Conservation (phyloP, 345 rosid genomes). For the Hibiscus trionum region DNA sequence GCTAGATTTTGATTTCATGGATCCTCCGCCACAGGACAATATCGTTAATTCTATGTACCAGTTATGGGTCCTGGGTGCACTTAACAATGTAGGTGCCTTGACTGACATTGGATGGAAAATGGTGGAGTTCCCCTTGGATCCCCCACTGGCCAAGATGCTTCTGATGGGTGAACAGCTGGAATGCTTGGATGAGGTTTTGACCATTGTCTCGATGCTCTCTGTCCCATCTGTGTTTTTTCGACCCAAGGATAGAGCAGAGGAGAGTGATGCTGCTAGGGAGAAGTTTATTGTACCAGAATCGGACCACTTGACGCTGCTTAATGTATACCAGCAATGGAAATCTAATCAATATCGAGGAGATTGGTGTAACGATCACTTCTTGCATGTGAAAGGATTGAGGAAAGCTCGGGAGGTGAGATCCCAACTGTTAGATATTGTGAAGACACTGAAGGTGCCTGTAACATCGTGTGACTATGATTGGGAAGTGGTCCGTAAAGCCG, state of each 20-base stretch:
- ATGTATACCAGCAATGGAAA: slow-evolving; percentile 93
- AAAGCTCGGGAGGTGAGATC: slow-evolving; percentile 96
- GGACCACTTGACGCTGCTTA: slow-evolving; percentile 76
- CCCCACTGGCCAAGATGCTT: slow-evolving; percentile 97
- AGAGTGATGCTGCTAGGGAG: slow-evolving; percentile 90
- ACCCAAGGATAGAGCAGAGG: slow-evolving; percentile 92
- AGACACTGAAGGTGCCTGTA: slow-evolving; percentile 68
- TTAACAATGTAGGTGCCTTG: slow-evolving; percentile 76
- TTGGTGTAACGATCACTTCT: slow-evolving; percentile 84
- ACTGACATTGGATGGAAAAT: slow-evolving; percentile 96
- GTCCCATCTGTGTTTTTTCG: slow-evolving; percentile 96
- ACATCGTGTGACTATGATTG: slow-evolving; percentile 69
- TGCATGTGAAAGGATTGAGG: slow-evolving; percentile 74
- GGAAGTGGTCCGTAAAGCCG: slow-evolving; percentile 73
- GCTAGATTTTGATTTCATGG: slow-evolving; percentile 97
- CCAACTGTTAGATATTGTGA: slow-evolving; percentile 87
- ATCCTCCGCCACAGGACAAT: slow-evolving; percentile 99
- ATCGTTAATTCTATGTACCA: slow-evolving; percentile 98
- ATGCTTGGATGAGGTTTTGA: slow-evolving; percentile 87
- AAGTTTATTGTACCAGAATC: slow-evolving; percentile 93
- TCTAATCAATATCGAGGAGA: slow-evolving; percentile 87
- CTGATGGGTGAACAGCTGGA: slow-evolving; percentile 77
- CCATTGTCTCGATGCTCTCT: slow-evolving; percentile 96
- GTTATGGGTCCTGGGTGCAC: slow-evolving; percentile 95
- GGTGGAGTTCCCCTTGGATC: slow-evolving; percentile 97